A percentile compares a stretch with the other conserved stretches of the same genome.
Evolutionary conservation across 768 basidiomycete genomes (phyloP).

Genomic region (Mrakia hoshinonis): DNA sequence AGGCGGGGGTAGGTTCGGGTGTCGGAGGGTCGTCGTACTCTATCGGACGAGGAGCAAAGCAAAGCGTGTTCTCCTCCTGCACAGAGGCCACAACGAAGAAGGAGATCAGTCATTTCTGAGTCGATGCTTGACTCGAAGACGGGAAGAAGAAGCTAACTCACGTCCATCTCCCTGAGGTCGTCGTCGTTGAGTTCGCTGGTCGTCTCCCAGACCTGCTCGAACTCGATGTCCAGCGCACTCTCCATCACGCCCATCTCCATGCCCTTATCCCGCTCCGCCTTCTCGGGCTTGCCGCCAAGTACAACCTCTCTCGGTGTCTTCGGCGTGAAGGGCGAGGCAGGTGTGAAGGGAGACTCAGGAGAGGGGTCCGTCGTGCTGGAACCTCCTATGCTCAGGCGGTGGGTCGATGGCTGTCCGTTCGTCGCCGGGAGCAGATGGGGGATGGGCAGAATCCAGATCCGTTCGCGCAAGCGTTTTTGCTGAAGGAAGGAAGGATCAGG

Average conservation of each 20-base stretch:
- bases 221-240: slow-evolving; percentile 42
- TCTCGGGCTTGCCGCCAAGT: background rate
- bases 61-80: slow-evolving; percentile 7
- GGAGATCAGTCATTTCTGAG: background rate
- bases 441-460: slow-evolving; percentile 59
- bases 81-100: background rate
- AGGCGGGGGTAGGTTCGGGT: background rate
- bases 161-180: slow-evolving; percentile 32
- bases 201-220: slow-evolving; percentile 43
- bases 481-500: slow-evolving; percentile 23
- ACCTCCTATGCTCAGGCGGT: background rate
- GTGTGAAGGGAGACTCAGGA: slow-evolving; percentile 39
- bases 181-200: slow-evolving; percentile 38
- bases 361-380: slow-evolving; percentile 26
- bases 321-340: slow-evolving; percentile 38
- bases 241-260: slow-evolving; percentile 14
- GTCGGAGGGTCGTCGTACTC: background rate
- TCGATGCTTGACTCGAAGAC: background rate
- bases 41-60: background rate
- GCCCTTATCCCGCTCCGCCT: background rate
- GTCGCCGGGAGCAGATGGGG: slow-evolving; percentile 29
- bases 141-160: background rate
- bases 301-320: background rate
- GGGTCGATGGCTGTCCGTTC: background rate
- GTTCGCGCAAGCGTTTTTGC: slow-evolving; percentile 81